Percentiles rank a stretch among this genome's conserved stretches.
Evolutionary conservation across 306 rosid species (phyloP).

Genomic region (Arachis hypogaea): DNA sequence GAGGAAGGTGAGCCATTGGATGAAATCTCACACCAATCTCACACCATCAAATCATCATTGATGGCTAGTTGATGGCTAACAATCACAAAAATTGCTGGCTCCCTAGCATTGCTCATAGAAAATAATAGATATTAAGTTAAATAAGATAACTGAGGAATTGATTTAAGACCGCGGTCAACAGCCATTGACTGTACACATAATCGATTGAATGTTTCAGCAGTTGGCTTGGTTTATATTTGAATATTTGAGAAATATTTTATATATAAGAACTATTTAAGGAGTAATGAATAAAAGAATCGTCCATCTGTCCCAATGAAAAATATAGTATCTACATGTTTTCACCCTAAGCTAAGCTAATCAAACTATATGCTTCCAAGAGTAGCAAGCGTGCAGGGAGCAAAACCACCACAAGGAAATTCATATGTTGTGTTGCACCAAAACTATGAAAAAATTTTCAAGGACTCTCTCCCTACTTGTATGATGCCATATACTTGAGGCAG

Average conservation of each 20-base stretch:
- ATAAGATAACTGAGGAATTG: too few species aligned
- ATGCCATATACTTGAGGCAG: conserved; percentile 50
- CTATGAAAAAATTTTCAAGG: conserved; percentile 52
- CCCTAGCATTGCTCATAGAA: too few species aligned
- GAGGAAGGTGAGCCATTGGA: too few species aligned
- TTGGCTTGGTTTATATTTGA: not conserved
- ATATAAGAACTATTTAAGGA: not conserved
- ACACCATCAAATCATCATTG: too few species aligned
- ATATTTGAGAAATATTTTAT: conserved; percentile 2
- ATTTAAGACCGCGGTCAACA: too few species aligned
- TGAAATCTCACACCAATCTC: too few species aligned
- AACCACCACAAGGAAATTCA: conserved; percentile 56
- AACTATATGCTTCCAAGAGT: conserved; percentile 52
- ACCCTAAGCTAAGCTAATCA: conserved; percentile 36
- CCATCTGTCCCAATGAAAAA: conserved; percentile 27
- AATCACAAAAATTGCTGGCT: too few species aligned
- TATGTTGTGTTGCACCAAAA: conserved; percentile 56
- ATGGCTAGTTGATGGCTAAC: too few species aligned
- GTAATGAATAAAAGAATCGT: conserved; percentile 59
- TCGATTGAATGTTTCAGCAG: not conserved
- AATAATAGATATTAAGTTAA: too few species aligned
- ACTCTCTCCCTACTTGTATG: conserved; percentile 52
- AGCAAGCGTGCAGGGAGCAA: conserved; percentile 61
- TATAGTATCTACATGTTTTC: not conserved
- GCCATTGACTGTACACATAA: too few species aligned